Evolutionary conservation across 805 yeast species (phyloP).

Genomic region (Schwanniomyces polymorphus): DNA sequence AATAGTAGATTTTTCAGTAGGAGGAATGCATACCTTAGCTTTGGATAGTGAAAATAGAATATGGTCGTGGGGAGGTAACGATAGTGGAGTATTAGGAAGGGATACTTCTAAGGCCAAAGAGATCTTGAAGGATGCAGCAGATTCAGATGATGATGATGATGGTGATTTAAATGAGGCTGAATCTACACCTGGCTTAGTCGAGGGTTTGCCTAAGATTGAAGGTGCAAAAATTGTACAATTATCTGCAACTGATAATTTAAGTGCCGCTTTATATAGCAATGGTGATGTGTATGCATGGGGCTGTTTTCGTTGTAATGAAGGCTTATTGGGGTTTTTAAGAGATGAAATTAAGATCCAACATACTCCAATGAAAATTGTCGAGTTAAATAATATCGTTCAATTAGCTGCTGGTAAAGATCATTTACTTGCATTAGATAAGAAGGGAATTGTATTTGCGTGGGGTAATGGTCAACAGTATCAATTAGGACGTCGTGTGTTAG

Average conservation of each 20-base stretch:
- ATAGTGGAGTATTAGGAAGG: slow-evolving; percentile 88
- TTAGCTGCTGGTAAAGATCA: slow-evolving; percentile 95
- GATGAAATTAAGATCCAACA: slow-evolving; percentile 58
- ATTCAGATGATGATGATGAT: slow-evolving; percentile 56
- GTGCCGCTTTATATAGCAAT: slow-evolving; percentile 72
- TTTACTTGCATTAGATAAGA: slow-evolving; percentile 74
- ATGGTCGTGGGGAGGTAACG: slow-evolving; percentile 99
- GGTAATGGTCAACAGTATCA: slow-evolving; percentile 95
- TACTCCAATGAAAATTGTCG: slow-evolving; percentile 62
- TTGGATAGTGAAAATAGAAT: slow-evolving; percentile 70
- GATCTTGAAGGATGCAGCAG: slow-evolving; percentile 66
- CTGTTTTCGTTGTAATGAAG: slow-evolving; percentile 91
- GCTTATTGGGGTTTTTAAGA: slow-evolving; percentile 78
- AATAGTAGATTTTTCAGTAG: slow-evolving; percentile 80
- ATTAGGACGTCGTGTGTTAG: slow-evolving; percentile 82
- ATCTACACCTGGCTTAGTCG: slow-evolving; percentile 83
- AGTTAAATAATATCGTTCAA: slow-evolving; percentile 70
- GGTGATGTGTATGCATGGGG: slow-evolving; percentile 99
- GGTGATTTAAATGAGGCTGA: slow-evolving; percentile 88
- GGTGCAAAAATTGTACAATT: slow-evolving; percentile 64
- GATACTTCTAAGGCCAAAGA: slow-evolving; percentile 67
- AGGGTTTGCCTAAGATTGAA: slow-evolving; percentile 50
- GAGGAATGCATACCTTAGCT: slow-evolving; percentile 94
- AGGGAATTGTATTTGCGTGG: slow-evolving; percentile 93
- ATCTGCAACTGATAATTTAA: slow-evolving; percentile 89